phyloP scores from a whole-genome alignment of 2,329 filamentous ascomycete species.

The Sarocladium oryzae region DNA sequence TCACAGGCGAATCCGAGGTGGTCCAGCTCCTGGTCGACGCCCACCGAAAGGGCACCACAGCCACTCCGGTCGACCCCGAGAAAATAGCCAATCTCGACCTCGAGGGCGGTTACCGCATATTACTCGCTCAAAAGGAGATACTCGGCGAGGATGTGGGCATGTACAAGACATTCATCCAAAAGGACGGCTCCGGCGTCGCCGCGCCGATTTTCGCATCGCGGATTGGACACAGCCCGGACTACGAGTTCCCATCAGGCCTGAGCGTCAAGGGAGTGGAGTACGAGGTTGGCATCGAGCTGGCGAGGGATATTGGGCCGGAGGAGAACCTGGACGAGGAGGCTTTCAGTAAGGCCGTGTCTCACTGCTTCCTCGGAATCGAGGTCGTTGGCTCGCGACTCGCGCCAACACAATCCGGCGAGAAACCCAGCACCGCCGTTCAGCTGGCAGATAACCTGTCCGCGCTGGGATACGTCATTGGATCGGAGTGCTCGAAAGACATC shows the following conservation, averaged over 20 bases:
- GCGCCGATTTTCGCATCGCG: neutral
- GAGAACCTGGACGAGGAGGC: slow-evolving; percentile 3
- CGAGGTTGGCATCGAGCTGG: slow-evolving; percentile 2
- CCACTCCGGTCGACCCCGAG: neutral
- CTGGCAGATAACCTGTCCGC: slow-evolving; percentile 3
- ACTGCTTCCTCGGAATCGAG: slow-evolving; percentile 1
- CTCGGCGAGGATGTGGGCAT: neutral
- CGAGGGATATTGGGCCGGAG: neutral
- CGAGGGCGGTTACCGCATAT: neutral
- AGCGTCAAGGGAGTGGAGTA: neutral
- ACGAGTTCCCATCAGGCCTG: neutral
- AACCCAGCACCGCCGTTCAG: neutral
- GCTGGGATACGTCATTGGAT: neutral
- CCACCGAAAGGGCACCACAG: neutral
- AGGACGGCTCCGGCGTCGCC: neutral
- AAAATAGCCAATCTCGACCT: neutral
- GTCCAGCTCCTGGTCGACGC: neutral
- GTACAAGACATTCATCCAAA: neutral
- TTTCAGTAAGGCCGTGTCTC: neutral
- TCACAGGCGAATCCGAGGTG: neutral
- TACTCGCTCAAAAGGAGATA: neutral
- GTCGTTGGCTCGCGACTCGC: neutral
- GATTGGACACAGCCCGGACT: slow-evolving; percentile 4
- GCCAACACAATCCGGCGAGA: neutral
- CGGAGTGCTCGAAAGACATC: neutral